A percentile compares a stretch with the other conserved stretches of the same genome.
Conservation (phyloP, 2,329 filamentous ascomycete genomes). For the Tolypocladium capitatum region DNA sequence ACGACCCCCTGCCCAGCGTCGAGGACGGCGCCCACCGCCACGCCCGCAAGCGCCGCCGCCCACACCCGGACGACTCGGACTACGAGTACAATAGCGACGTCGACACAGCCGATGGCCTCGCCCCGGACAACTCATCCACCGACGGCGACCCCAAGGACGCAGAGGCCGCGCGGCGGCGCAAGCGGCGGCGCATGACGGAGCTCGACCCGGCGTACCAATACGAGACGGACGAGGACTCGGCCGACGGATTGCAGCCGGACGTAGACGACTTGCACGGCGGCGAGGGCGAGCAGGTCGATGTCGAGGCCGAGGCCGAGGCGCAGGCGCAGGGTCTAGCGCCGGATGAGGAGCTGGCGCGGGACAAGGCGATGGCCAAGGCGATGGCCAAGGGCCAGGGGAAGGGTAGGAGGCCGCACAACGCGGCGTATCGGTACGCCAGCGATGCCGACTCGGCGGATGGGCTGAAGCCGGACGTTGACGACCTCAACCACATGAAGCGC, state of each 20-base stretch:
- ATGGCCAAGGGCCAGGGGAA: too few relatives aligned
- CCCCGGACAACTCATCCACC: background rate
- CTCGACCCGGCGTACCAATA: conserved; percentile 9
- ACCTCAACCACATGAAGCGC: too few relatives aligned
- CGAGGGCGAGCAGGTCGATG: background rate
- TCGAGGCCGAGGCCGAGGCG: background rate
- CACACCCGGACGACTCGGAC: background rate
- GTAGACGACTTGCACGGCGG: conserved; percentile 5
- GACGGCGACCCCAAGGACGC: background rate
- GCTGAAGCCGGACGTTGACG: too few relatives aligned
- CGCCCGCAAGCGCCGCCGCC: background rate
- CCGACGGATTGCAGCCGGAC: conserved; percentile 8
- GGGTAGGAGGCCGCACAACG: too few relatives aligned
- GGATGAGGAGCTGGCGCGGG: too few relatives aligned
- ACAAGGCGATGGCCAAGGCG: too few relatives aligned
- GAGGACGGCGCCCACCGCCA: background rate
- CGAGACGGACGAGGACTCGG: conserved; percentile 8
- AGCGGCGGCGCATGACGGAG: background rate
- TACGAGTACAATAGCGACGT: background rate
- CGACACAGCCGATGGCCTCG: background rate
- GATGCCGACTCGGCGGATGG: too few relatives aligned
- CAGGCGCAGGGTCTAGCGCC: too few relatives aligned
- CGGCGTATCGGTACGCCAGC: background rate
- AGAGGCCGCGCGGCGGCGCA: background rate
- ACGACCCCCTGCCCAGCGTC: background rate